Conservation (phyloP, 129 eudicot genomes). For the Flaveria sonorensis region DNA sequence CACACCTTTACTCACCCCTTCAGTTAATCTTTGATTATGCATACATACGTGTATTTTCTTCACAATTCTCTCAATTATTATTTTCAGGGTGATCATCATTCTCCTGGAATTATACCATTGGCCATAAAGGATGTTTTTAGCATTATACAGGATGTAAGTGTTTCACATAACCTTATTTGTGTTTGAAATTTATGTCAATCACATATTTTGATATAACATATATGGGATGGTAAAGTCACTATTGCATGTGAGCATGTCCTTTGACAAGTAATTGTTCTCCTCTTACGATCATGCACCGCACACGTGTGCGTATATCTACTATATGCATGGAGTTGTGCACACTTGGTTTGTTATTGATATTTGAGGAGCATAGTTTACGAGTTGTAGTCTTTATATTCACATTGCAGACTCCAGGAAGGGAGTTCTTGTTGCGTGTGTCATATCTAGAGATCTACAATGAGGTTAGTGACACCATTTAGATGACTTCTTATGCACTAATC, state of each 20-base stretch:
- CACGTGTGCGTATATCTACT: not conserved
- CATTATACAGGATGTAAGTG: constrained; percentile 94
- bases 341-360: constrained; percentile 18
- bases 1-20: not conserved
- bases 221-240: constrained; percentile 21
- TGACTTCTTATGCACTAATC: constrained; percentile 17
- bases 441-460: constrained; percentile 97
- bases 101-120: constrained; percentile 94
- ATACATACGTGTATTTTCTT: not conserved
- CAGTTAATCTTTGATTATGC: constrained; percentile 12
- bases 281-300: not conserved
- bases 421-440: constrained; percentile 92
- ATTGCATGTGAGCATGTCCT: constrained; percentile 14
- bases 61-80: not conserved
- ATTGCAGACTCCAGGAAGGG: constrained; percentile 96
- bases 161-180: constrained; percentile 18
- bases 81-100: constrained; percentile 83
- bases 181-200: constrained; percentile 4
- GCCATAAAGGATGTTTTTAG: constrained; percentile 98
- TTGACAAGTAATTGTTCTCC: not conserved
- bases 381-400: constrained; percentile 29
- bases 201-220: constrained; percentile 8
- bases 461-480: constrained; percentile 48
- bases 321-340: constrained; percentile 12
- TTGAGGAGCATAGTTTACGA: constrained; percentile 22